Base-by-base conservation (phyloP, 306 rosid genomes). In the Acacia acuminata region DNA sequence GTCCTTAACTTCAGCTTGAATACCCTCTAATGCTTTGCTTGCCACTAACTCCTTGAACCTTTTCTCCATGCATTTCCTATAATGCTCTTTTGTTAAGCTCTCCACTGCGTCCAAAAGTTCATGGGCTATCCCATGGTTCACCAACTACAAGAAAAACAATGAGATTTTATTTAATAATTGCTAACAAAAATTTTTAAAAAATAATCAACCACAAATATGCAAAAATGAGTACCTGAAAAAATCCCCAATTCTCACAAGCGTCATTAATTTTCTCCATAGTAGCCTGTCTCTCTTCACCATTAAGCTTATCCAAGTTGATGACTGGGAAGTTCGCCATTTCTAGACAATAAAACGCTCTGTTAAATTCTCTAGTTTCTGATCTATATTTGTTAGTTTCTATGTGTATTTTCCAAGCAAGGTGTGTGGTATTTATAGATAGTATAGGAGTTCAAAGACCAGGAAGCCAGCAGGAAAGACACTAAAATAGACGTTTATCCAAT, bases 21-120 rank as follows among this genome's bases (percentile, higher is more conserved):
- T 89, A 56, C 71, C 85, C 3, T 89, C 89, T 0, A 90, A 38
- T 4, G 86, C 88, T 45, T 88, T 90, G 86, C 85, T 85, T 48
- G 84, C 82, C 79, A 90, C 87, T 5, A 82, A 51, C 50, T 90
- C 92, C 58, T 80, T 88, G 89, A 90, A 90, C 81, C 87, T 83
- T 30, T 87, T 78, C 80, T 90, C 94, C 94, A 90, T 77, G 44
- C 87, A 87, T 76, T 77, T 87, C 77, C 44, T 84, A 85, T 88
- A 90, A 78, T 90, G 94, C 22, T 83, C 87, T 51, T 90, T 90
- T 6, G 94, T 84, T 80, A 90, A 44, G 85, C 56, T 90, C 80
- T 90, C 92, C 69, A 90, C 88, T 5, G 50, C 82, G 88, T 90
- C 94, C 84, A 90, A 2, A 14, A 88, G 48, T 4, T 76, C 55